Evolutionary conservation across 805 yeast genomes (phyloP), one percentile per base, ranked within the genome.

Genomic region (Gaillardinia entomophila): DNA sequence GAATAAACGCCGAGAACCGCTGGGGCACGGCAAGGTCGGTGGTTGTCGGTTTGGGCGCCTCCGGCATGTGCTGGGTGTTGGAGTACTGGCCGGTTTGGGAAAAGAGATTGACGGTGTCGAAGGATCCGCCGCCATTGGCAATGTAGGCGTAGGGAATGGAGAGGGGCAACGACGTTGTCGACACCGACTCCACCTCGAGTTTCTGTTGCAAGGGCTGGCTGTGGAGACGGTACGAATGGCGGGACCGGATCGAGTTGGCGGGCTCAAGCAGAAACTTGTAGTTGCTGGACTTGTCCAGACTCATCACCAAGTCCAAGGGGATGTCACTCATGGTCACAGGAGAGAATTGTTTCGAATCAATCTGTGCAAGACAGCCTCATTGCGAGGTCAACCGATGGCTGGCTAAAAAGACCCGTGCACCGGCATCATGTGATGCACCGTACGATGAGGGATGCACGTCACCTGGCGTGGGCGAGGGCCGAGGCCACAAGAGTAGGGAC

Each of bases 1-100:
- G 38, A 12, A 66, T 60, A 39, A 66, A 62, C 31, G 57, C 62
- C 6, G 71, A 63, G 32, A 65, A 65, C 27, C 66, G 42, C 22
- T 49, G 54, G 3, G 71, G 71, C 7, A 65, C 66, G 19, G 30
- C 16, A n/a, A 25, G 28, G 15, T 23, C 11, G 25, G 23, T n/a
- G 16, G 15, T 13, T 26, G 26, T 13, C 5, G 25, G 24, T 32
- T 28, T 13, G 16, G 41, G 3, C 30, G 32, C 17, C 15, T 26
- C 4, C 15, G 26, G 14, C 17, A 35, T 25, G 32, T 53, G 60
- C 12, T 49, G 41, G 3, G 60, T 55, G 36, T 58, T 57, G 28
- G 54, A 34, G 35, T 56, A 57, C 30, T 41, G 35, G n/a, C 25
- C 33, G 16, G 16, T 35, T 28, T 27, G 33, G 30, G 37, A 32